phyloP scores from a whole-genome alignment of 2,329 filamentous ascomycete genomes.

The Penicillium sp. region DNA sequence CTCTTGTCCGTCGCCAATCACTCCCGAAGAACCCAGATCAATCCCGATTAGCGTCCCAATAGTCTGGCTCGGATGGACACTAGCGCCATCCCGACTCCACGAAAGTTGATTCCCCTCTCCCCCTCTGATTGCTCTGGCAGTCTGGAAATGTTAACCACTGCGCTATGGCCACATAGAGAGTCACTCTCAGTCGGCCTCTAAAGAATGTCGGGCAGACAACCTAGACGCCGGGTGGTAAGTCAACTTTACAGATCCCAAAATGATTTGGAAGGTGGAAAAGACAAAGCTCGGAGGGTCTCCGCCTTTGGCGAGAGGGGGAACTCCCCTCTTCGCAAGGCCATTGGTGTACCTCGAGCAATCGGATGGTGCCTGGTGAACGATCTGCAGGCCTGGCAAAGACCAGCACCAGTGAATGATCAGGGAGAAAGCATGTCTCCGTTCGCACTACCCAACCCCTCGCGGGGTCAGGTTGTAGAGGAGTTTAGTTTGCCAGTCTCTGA shows the following conservation, averaged over 20 bases:
- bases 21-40: background rate
- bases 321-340: background rate
- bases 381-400: too few relatives aligned
- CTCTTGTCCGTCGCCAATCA: background rate
- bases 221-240: background rate
- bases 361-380: background rate
- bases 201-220: background rate
- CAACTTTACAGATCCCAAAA: background rate
- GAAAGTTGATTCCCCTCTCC: too few relatives aligned
- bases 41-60: constrained; percentile 11
- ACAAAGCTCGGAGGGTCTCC: background rate
- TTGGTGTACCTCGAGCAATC: background rate
- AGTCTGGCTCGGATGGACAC: constrained; percentile 7
- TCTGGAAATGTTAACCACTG: background rate
- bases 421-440: too few relatives aligned
- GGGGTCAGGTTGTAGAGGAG: too few relatives aligned
- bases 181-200: too few relatives aligned
- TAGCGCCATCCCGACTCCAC: background rate
- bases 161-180: too few relatives aligned
- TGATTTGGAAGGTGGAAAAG: constrained; percentile 15
- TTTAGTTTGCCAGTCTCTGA: too few relatives aligned
- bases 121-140: background rate
- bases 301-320: background rate
- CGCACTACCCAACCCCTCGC: too few relatives aligned
- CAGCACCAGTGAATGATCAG: too few relatives aligned